These are phyloP conservation scores for Jacaranda copaia DNA, from an alignment of 257 asterid genomes.

Conservation along the genomic window DNA sequence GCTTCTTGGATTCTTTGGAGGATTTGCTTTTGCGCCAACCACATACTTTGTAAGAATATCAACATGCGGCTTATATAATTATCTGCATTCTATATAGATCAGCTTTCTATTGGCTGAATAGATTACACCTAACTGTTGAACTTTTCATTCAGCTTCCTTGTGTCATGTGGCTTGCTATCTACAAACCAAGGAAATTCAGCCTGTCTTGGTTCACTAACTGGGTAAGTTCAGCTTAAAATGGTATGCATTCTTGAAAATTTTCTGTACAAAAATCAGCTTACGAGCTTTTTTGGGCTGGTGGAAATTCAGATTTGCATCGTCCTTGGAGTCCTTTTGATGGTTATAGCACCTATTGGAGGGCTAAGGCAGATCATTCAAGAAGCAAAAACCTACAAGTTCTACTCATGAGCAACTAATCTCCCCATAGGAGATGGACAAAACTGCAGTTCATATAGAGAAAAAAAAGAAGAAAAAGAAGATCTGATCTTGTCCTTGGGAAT, in stretches of 20 bases:
- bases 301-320: slow-evolving; percentile 49
- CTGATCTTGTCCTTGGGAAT: no score
- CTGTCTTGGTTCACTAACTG: slow-evolving; percentile 75
- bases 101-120: no score
- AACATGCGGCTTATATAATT: neutral
- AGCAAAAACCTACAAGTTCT: slow-evolving; percentile 52
- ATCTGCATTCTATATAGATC: no score
- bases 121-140: neutral
- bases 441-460: neutral
- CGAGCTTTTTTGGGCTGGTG: slow-evolving; percentile 14
- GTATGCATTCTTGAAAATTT: neutral
- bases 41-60: slow-evolving; percentile 79
- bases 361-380: slow-evolving; percentile 49
- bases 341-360: slow-evolving; percentile 65
- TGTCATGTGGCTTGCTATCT: slow-evolving; percentile 79
- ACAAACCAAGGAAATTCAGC: slow-evolving; percentile 69
- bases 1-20: slow-evolving; percentile 90
- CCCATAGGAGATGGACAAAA: neutral
- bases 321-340: slow-evolving; percentile 49
- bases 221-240: slow-evolving; percentile 39
- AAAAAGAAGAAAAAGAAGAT: neutral
- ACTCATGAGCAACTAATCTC: slow-evolving; percentile 47
- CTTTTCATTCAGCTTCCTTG: slow-evolving; percentile 70
- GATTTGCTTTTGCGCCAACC: slow-evolving; percentile 96
- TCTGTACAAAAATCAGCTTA: neutral